Evolutionary conservation across 2,329 filamentous ascomycete species (phyloP), one percentile per base, ranked within the genome.

Genomic region (Fusarium heterosporum): DNA sequence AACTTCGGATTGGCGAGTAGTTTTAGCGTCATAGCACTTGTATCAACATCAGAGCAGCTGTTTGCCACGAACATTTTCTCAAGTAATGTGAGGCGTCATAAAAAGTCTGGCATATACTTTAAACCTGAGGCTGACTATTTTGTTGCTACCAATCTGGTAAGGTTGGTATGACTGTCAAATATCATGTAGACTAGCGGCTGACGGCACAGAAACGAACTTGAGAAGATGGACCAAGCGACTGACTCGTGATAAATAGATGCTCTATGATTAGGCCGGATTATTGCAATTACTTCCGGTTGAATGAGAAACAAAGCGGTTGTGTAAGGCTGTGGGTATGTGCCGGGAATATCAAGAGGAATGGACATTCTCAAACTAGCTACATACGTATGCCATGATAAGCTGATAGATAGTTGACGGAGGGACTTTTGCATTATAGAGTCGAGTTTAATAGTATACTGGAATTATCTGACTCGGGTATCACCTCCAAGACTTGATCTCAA

Each of bases 61-160:
- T 40, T 43, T 3, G 16, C 57, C 28, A 51, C 25, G 19, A 17
- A 34, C 3, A 34, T 8, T 11, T 11, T 22, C 7, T 11, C 9
- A 25, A 42, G 40, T 9, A 36, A 45, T 45, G 6, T 39, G 39
- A 45, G 29, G 17, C n/a, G 11, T 54, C 32, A 54, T 2, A 60
- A 53, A 43, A 32, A 12, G 8, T 16, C n/a, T 8, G 14, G 32
- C 5, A 6, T 17, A 3, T 11, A 19, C 6, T 4, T 19, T 30
- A 2, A 59, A 52, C 38, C 29, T 60, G 55, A 61, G 45, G 55
- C 28, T 61, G 8, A 16, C 39, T 36, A 16, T 25, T 30, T 22
- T 36, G 9, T 17, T 60, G 45, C 41, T 38, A 26, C 47, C 46
- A 41, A 36, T 57, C 16, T 9, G 16, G 34, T 36, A 36, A 36